These are phyloP conservation scores for Eutrema heterophyllum DNA, from an alignment of 345 rosid species.

Conservation along the genomic window DNA sequence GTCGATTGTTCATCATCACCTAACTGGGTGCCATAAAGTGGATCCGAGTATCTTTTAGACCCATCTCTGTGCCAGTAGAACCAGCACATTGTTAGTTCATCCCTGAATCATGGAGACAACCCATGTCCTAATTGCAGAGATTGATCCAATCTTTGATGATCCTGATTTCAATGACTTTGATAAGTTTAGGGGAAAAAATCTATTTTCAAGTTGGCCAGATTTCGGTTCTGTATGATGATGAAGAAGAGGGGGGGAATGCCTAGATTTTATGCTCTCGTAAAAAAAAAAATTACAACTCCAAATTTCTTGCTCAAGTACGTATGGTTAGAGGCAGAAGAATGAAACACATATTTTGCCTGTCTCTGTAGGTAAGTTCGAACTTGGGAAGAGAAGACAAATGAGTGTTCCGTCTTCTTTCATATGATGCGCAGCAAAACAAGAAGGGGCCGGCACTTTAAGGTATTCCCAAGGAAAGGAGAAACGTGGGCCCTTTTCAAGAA, in stretches of 20 bases:
- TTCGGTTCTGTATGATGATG: conserved; percentile 81
- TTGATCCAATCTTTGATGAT: too few species aligned
- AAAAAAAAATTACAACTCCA: conserved; percentile 45
- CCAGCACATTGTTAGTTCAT: too few species aligned
- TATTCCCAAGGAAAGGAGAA: conserved; percentile 75
- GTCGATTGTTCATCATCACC: too few species aligned
- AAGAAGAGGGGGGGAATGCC: conserved; percentile 94
- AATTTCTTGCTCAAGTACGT: conserved; percentile 47
- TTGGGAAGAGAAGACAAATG: conserved; percentile 36
- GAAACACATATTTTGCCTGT: conserved; percentile 46
- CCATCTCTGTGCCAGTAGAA: too few species aligned
- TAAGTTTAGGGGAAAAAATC: conserved; percentile 26
- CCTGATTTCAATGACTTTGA: conserved; percentile 72
- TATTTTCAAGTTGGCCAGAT: conserved; percentile 56
- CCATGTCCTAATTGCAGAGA: too few species aligned
- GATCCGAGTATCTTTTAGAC: too few species aligned
- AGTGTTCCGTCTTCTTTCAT: conserved; percentile 63
- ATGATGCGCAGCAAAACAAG: conserved; percentile 30
- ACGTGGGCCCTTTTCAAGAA: too few species aligned
- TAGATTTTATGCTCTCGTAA: conserved; percentile 71
- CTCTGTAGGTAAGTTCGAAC: conserved; percentile 58
- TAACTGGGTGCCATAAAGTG: too few species aligned
- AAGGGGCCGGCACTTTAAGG: conserved; percentile 28
- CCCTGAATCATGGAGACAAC: too few species aligned
- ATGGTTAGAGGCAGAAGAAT: conserved; percentile 61